Evolutionary conservation across 1,139 yeast species (phyloP).

Genomic region (Taphrina confusa): DNA sequence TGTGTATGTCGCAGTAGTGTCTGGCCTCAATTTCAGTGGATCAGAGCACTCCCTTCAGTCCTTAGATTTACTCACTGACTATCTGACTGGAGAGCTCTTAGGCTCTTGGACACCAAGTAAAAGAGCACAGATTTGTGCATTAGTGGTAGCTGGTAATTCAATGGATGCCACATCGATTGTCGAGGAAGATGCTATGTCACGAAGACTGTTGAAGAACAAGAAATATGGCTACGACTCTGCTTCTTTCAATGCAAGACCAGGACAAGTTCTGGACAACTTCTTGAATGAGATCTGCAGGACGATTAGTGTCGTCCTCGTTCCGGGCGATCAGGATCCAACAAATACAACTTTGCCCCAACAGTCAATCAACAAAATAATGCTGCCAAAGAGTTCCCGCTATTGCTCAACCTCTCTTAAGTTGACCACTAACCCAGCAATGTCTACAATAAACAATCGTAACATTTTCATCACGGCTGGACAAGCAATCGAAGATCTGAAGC

Average conservation of each 20-base stretch:
- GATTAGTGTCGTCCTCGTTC: conserved; percentile 73
- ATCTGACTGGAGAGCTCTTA: conserved; percentile 65
- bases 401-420: conserved; percentile 52
- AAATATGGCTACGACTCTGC: conserved; percentile 42
- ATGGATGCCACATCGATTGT: conserved; percentile 47
- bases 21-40: conserved; percentile 67
- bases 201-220: conserved; percentile 40
- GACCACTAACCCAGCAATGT: conserved; percentile 76
- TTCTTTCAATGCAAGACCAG: conserved; percentile 43
- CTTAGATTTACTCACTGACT: conserved; percentile 68
- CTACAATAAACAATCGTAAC: conserved; percentile 57
- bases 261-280: conserved; percentile 57
- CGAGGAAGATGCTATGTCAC: conserved; percentile 42
- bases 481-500: conserved; percentile 66
- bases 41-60: conserved; percentile 53
- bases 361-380: conserved; percentile 74
- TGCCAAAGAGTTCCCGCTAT: conserved; percentile 54
- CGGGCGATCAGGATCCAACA: conserved; percentile 83
- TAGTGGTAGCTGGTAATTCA: conserved; percentile 78
- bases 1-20: conserved; percentile 60
- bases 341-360: conserved; percentile 87
- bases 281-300: conserved; percentile 60
- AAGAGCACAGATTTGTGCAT: conserved; percentile 46
- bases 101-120: conserved; percentile 41
- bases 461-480: conserved; percentile 82